These are phyloP conservation scores for Fraxinus latifolia DNA, from an alignment of 305 asterid species.

Conservation along the genomic window DNA sequence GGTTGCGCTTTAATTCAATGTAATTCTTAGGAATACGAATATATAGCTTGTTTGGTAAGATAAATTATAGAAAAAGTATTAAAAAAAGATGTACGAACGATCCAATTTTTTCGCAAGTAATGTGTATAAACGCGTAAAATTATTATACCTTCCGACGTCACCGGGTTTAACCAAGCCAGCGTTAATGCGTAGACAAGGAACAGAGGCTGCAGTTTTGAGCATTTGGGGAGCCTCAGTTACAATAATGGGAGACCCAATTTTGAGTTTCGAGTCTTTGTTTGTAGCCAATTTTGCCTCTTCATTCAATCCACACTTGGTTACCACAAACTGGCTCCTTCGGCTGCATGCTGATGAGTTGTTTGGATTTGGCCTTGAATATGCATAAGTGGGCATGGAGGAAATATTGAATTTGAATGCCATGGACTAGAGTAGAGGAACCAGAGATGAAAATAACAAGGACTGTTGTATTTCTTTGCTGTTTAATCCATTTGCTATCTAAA, in stretches of 20 bases:
- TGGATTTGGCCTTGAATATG: constrained; percentile 19
- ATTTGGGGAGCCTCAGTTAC: constrained; percentile 62
- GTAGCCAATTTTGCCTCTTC: constrained; percentile 13
- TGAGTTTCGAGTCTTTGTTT: constrained; percentile 29
- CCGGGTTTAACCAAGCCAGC: constrained; percentile 70
- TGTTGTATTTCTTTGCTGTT: neutral
- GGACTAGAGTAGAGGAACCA: neutral
- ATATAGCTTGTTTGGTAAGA: neutral
- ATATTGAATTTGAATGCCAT: constrained; percentile 35
- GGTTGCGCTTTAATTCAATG: neutral
- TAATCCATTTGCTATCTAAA: neutral
- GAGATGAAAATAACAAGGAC: neutral
- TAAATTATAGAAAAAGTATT: neutral
- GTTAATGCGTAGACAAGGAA: constrained; percentile 72
- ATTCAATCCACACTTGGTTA: constrained; percentile 35
- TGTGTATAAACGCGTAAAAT: neutral
- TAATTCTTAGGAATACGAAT: neutral
- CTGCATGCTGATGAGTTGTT: constrained; percentile 9
- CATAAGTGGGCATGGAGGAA: constrained; percentile 28
- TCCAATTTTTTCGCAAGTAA: neutral
- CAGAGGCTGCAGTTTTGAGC: constrained; percentile 74
- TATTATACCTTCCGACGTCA: constrained; percentile 67
- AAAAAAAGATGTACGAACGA: neutral
- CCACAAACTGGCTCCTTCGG: neutral
- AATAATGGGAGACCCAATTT: constrained; percentile 72